Evolutionary conservation across 345 rosid species (phyloP).

Genomic region (Salix brachista): DNA sequence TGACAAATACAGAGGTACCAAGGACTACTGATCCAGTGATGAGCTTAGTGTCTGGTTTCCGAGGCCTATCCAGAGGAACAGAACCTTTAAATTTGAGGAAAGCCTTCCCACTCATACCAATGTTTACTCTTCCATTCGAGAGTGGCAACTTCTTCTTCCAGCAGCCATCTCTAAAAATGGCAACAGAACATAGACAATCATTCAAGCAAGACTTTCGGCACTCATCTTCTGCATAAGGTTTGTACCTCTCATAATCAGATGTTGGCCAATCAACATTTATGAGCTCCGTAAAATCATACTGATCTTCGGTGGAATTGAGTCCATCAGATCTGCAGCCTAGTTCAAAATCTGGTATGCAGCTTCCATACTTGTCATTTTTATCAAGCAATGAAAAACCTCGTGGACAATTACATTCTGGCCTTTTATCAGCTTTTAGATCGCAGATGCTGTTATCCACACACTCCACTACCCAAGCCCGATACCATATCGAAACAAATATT

Average conservation of each 20-base stretch:
- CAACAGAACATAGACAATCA: neutral
- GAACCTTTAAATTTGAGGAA: slow-evolving; percentile 29
- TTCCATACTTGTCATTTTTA: neutral
- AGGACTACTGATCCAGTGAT: slow-evolving; percentile 20
- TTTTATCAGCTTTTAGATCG: neutral
- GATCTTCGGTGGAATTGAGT: neutral
- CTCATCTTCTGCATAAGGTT: neutral
- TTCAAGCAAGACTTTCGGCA: neutral
- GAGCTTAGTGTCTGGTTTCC: slow-evolving; percentile 7
- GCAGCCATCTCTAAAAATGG: slow-evolving; percentile 17
- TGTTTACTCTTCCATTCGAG: slow-evolving; percentile 24
- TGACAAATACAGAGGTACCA: slow-evolving; percentile 26
- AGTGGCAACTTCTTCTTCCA: slow-evolving; percentile 46
- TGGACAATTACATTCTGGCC: slow-evolving; percentile 25
- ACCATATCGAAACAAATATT: slow-evolving; percentile 3
- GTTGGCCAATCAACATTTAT: neutral
- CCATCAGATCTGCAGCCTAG: neutral
- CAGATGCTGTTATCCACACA: slow-evolving; percentile 38
- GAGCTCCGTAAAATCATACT: neutral
- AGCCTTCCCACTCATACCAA: slow-evolving; percentile 1
- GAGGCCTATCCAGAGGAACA: neutral
- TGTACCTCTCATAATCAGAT: slow-evolving; percentile 13
- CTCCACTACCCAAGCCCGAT: slow-evolving; percentile 3
- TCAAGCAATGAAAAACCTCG: slow-evolving; percentile 6
- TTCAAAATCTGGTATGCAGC: slow-evolving; percentile 8